Evolutionary conservation across 2,329 filamentous ascomycete genomes (phyloP).

Genomic region (Colletotrichum sansevieriae): DNA sequence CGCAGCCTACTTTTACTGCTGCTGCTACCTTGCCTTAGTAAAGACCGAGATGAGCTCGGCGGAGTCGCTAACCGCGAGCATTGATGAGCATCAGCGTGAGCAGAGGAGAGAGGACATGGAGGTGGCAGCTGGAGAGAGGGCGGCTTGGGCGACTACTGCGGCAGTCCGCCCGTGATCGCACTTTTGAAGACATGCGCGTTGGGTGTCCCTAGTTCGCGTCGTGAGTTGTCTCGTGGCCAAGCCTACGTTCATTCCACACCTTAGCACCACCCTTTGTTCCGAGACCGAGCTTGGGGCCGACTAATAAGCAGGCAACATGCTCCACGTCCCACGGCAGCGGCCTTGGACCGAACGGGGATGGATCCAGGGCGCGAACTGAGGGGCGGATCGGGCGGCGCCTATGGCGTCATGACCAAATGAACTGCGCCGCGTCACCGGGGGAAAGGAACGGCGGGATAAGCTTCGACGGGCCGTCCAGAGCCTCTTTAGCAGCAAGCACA

Average conservation of each 20-base stretch:
- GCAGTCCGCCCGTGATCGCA: not conserved
- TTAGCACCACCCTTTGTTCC: not conserved
- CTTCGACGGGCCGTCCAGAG: slow-evolving; percentile 24
- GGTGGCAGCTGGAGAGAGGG: not conserved
- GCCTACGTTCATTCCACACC: not conserved
- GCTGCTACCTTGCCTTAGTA: not conserved
- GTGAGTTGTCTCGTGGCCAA: slow-evolving; percentile 4
- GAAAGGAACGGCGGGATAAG: slow-evolving; percentile 12
- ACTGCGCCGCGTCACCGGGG: slow-evolving; percentile 14
- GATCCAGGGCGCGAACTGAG: slow-evolving; percentile 5
- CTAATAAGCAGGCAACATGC: not conserved
- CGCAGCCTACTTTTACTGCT: too few species aligned
- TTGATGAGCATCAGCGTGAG: slow-evolving; percentile 9
- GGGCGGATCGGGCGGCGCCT: slow-evolving; percentile 28
- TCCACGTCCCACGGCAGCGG: not conserved
- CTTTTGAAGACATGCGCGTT: not conserved
- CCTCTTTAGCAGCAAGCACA: not conserved
- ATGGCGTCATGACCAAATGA: slow-evolving; percentile 33
- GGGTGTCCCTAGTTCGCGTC: slow-evolving; percentile 4
- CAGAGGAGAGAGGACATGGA: not conserved
- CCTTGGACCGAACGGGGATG: not conserved
- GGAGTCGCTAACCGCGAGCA: not conserved
- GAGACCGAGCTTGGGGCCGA: not conserved
- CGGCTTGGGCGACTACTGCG: slow-evolving; percentile 1
- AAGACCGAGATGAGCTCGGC: slow-evolving; percentile 1